Evolutionary conservation across 768 basidiomycete species (phyloP), one percentile per base, ranked within the genome.

Genomic region (Clavaria fumosa): DNA sequence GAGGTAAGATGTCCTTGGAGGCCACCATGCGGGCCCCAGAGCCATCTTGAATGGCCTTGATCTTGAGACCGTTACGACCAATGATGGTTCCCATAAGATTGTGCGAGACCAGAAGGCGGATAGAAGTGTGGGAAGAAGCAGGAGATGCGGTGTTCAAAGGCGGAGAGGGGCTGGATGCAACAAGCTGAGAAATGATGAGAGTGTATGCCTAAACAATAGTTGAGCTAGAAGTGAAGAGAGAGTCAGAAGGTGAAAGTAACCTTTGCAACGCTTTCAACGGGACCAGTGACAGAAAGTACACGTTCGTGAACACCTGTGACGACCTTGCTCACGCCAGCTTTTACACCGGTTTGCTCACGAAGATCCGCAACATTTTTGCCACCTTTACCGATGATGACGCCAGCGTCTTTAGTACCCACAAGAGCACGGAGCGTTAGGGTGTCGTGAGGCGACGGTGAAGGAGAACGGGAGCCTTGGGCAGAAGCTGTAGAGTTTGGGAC

Each of bases 1-100:
- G 95, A 22, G 95, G 91, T 31, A 99, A 73, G 83, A 97, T 96
- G 53, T 97, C 95, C 60, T 97, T 97, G 43, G 86, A 85, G 31
- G 95, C 95, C 39, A 96, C 82, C 91, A 99, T 99, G 39, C 95
- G 82, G 14, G 89, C 90, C 35, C 90, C 89, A 26, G 93, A 93
- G 33, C 70, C 64, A 58, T 96, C 93, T 56, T 99, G 95, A 55
- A 99, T 97, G 52, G 89, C 84, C 64, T 97, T 96, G 60, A 99
- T 97, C 74, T 95, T 96, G 57, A 86, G 75, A 49, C 95, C 95
- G 38, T 64, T 81, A 46, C 91, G 81, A 49, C 95, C 95, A 50
- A 97, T 96, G 64, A 99, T 83, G 43, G 88, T 90, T 37, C 95
- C 95, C 95, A 99, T 99, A 47, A 99, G 70, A 61, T 96, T 93